Conservation (phyloP, 2,329 filamentous ascomycete species). For the Shiraia bambusicola region DNA sequence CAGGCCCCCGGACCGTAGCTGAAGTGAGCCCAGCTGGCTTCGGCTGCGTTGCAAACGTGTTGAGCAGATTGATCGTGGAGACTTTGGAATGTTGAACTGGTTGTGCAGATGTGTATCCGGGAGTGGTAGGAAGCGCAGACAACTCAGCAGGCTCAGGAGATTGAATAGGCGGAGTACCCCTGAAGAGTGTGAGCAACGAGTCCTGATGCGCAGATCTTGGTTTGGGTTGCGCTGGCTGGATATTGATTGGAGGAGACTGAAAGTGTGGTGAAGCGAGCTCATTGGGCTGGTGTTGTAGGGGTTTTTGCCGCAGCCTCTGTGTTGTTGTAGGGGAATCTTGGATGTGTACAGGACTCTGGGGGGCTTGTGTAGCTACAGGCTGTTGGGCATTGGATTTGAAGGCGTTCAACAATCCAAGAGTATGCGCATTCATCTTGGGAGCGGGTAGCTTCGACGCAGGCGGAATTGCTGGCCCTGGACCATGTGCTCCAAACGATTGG, state of each 20-base stretch:
- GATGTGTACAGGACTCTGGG: slow-evolving; percentile 1
- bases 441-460: slow-evolving; percentile 59
- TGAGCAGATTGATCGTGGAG: slow-evolving; percentile 22
- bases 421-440: slow-evolving; percentile 60
- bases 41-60: slow-evolving; percentile 19
- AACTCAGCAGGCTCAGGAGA: slow-evolving; percentile 47
- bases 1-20: slow-evolving; percentile 46
- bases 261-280: slow-evolving; percentile 32
- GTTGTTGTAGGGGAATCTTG: slow-evolving; percentile 1
- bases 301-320: slow-evolving; percentile 20
- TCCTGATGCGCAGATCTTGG: slow-evolving; percentile 48
- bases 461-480: slow-evolving; percentile 49
- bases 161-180: slow-evolving; percentile 30
- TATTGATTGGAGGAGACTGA: slow-evolving; percentile 31
- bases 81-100: slow-evolving; percentile 18
- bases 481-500: slow-evolving; percentile 41
- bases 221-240: slow-evolving; percentile 37
- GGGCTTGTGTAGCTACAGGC: slow-evolving; percentile 11
- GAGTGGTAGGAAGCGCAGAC: slow-evolving; percentile 47
- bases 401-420: slow-evolving; percentile 58
- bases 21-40: slow-evolving; percentile 36
- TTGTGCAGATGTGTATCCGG: slow-evolving; percentile 29
- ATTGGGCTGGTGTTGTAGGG: slow-evolving; percentile 22
- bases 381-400: slow-evolving; percentile 51
- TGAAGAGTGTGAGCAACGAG: slow-evolving; percentile 50